phyloP scores from a whole-genome alignment of 768 basidiomycete species.

The Calocybe cyanea region DNA sequence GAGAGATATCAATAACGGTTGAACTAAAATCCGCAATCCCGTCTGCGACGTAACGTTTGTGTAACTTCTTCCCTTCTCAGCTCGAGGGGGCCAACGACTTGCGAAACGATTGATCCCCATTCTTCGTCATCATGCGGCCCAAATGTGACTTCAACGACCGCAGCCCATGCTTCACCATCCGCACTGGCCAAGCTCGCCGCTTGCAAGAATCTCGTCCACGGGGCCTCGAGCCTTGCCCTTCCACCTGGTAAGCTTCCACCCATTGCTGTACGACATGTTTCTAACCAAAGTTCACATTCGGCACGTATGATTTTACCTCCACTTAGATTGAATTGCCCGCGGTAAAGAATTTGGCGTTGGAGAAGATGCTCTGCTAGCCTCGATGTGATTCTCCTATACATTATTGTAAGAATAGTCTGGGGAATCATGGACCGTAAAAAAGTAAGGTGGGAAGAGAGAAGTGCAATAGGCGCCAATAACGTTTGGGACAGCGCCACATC shows the following conservation, averaged over 20 bases:
- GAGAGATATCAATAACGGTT: too few species aligned
- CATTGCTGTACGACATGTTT: constrained; percentile 66
- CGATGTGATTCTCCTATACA: constrained; percentile 75
- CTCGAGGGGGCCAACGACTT: constrained; percentile 57
- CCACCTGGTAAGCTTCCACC: constrained; percentile 41
- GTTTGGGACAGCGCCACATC: constrained; percentile 60
- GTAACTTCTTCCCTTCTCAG: constrained; percentile 59
- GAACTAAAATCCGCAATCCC: constrained; percentile 17
- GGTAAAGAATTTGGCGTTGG: constrained; percentile 78
- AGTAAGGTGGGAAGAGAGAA: constrained; percentile 75
- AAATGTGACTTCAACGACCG: constrained; percentile 45
- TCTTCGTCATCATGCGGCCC: constrained; percentile 39
- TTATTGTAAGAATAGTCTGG: constrained; percentile 42
- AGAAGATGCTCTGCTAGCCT: constrained; percentile 74
- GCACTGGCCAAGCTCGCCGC: constrained; percentile 65
- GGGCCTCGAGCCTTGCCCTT: constrained; percentile 56
- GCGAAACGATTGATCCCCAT: constrained; percentile 55
- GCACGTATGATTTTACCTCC: constrained; percentile 62
- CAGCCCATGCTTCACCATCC: constrained; percentile 51
- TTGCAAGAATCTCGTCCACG: constrained; percentile 73
- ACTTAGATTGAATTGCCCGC: constrained; percentile 57
- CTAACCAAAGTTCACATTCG: constrained; percentile 82
- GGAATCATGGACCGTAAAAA: constrained; percentile 68
- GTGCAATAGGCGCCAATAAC: constrained; percentile 70
- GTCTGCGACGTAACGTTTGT: constrained; percentile 46